Conservation (phyloP, 306 rosid genomes). For the Lathyrus tuberosus region DNA sequence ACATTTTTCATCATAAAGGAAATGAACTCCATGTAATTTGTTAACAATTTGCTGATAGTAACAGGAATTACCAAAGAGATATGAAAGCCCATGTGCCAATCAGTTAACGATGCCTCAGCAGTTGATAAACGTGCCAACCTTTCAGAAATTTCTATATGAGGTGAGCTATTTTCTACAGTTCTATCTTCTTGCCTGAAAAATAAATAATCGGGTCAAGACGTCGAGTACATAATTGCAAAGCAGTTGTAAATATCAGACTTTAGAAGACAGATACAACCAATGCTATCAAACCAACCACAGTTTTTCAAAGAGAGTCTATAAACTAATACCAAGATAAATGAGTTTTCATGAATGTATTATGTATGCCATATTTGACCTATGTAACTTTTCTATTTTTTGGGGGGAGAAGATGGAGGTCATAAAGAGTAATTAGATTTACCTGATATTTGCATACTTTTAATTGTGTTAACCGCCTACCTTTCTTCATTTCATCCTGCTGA, state of each 20-base stretch:
- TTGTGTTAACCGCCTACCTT: too few species aligned
- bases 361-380: neutral
- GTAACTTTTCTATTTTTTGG: constrained; percentile 8
- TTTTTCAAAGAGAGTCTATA: too few species aligned
- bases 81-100: constrained; percentile 99
- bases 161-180: constrained; percentile 61
- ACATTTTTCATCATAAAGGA: constrained; percentile 21
- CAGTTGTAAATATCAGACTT: constrained; percentile 29
- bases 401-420: neutral
- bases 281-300: constrained; percentile 26
- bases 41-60: constrained; percentile 20
- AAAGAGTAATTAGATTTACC: too few species aligned
- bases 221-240: constrained; percentile 17
- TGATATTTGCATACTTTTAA: too few species aligned
- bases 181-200: constrained; percentile 88
- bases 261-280: constrained; percentile 30
- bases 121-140: constrained; percentile 75
- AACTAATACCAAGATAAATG: constrained; percentile 1
- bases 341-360: constrained; percentile 10
- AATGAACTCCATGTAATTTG: constrained; percentile 12
- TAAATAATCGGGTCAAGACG: constrained; percentile 30
- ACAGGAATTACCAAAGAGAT: constrained; percentile 65
- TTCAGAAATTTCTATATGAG: constrained; percentile 65
- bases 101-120: constrained; percentile 70
- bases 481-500: too few species aligned